phyloP scores from a whole-genome alignment of 805 yeast species.

The Tetrapisispora nanseiensis region DNA sequence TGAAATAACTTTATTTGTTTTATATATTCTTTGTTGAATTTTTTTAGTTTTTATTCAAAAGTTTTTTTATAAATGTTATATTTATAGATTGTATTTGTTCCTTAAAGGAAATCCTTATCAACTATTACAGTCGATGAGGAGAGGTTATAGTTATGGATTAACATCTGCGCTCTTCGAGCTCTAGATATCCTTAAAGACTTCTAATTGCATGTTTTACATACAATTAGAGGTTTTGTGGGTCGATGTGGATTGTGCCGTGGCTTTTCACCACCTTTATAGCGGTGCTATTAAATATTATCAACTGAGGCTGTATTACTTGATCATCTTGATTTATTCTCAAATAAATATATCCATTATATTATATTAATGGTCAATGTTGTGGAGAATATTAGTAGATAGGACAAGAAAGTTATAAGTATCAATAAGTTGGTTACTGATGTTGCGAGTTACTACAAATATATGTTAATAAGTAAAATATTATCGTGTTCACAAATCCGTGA shows the following conservation, averaged over 20 bases:
- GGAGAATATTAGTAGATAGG: too few species aligned
- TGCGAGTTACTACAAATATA: too few species aligned
- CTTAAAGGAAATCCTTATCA: conserved; percentile 30
- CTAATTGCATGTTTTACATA: background rate
- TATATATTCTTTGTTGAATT: background rate
- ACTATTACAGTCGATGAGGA: conserved; percentile 54
- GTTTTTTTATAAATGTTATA: background rate
- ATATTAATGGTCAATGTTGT: too few species aligned
- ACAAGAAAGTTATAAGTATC: too few species aligned
- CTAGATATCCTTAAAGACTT: conserved; percentile 4
- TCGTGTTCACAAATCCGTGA: too few species aligned
- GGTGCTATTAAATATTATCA: conserved; percentile 27
- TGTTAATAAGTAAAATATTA: too few species aligned
- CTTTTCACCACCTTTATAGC: conserved; percentile 39
- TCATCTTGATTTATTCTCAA: background rate
- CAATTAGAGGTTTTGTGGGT: conserved; percentile 23
- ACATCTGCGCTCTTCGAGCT: conserved; percentile 11
- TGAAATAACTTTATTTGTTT: background rate
- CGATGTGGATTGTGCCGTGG: conserved; percentile 48
- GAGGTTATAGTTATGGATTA: conserved; percentile 23
- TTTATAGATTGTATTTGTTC: too few species aligned
- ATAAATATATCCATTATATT: too few species aligned
- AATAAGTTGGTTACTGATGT: too few species aligned
- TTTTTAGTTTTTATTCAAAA: too few species aligned
- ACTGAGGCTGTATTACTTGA: conserved; percentile 28